Conservation (phyloP, 139 green algal genomes). For the Tetradesmus lagerheimii region DNA sequence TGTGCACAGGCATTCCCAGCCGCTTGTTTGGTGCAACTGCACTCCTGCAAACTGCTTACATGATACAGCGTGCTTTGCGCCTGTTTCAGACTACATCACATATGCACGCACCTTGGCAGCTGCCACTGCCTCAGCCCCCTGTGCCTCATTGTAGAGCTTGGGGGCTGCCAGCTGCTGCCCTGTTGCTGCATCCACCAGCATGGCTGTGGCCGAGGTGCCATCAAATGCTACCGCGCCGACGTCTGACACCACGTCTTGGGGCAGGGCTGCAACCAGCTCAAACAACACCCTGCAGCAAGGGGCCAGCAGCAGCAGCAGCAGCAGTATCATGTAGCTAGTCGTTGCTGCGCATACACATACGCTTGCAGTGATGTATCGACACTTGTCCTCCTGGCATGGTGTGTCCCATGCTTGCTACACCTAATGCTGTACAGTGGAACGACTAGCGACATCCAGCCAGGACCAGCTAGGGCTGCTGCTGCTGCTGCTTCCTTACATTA, state of each 20-base stretch:
- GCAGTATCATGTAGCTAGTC: no score
- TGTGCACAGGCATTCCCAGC: no score
- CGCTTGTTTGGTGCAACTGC: no score
- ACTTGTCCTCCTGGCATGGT: no score
- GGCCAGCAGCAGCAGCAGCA: constrained; percentile 1
- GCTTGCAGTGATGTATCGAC: no score
- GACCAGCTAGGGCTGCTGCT: not conserved
- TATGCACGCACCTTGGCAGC: constrained; percentile 60
- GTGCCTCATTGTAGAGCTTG: constrained; percentile 87
- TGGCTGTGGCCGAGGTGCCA: constrained; percentile 88
- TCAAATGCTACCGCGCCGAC: constrained; percentile 79
- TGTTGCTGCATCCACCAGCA: constrained; percentile 82
- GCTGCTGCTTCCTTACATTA: not conserved
- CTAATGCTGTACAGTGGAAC: not conserved
- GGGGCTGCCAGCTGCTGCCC: constrained; percentile 66
- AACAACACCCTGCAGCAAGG: constrained; percentile 63
- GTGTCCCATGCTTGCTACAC: no score
- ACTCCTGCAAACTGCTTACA: no score
- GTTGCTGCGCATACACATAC: no score
- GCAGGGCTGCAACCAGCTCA: constrained; percentile 59
- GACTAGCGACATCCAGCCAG: not conserved
- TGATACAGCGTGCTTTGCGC: no score
- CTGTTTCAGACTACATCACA: no score
- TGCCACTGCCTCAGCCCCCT: constrained; percentile 56
- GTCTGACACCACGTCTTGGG: constrained; percentile 10